Base-by-base conservation (phyloP, 2,329 filamentous ascomycete genomes). In the Alternaria conjuncta region DNA sequence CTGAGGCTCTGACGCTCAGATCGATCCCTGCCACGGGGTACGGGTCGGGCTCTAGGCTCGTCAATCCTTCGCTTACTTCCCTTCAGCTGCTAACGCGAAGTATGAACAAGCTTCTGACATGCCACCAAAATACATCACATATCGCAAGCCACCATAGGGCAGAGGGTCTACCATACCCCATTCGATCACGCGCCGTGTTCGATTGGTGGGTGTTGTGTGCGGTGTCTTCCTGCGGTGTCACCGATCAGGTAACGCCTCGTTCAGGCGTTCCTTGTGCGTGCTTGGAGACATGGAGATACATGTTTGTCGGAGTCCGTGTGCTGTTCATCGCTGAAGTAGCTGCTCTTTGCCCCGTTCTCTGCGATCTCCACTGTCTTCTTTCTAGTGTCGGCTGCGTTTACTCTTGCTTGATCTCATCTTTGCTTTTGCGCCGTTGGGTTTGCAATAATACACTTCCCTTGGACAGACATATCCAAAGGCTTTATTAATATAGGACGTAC, bases 51-150 rank as follows among this genome's bases (percentile, higher is more conserved):
- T 44, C 32, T 51, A 44, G 50, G 26, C 63, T 67, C 50, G 59
- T 63, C 61, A 64, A 60, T 64, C 64, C 63, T 66, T 61, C 66
- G 56, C 68, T 62, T 66, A 63, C 55, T 63, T 60, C 20, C 50
- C 56, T 69, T 54, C 32, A 66, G 66, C 46, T 61, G 57, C 53
- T 60, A 65, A 63, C 62, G 64, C 65, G 53, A 55, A 45, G 15
- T 47, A 53, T 53, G 57, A 36, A 47, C 45, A 73, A 69, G 70
- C 68, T 65, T 71, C 64, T 68, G 51, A 64, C 64, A 55, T 59
- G 54, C 58, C 30, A 67, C 67, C 61, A 66, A 68, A 61, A 62
- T 65, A 66, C 61, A 50, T 61, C 36, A 60, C 47, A 47, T 49
- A 51, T 49, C 28, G 60, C 63, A 59, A 71, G 66, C 65, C 64